Conservation (phyloP, 2,329 filamentous ascomycete species). For the Ceratocystis cubensis region DNA sequence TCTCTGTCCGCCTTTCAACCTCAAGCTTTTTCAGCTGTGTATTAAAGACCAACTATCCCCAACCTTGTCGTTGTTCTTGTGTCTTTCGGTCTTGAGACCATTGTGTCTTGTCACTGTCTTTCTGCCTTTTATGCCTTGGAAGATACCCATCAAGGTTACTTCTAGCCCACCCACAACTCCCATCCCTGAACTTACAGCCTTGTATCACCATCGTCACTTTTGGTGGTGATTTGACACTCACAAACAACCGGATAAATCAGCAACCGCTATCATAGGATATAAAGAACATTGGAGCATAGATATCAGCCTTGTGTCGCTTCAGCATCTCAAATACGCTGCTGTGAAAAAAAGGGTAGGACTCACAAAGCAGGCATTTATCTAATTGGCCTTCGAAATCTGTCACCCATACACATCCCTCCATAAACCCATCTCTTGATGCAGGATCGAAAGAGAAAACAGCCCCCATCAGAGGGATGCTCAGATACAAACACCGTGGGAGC, state of each 20-base stretch:
- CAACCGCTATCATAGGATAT: not conserved
- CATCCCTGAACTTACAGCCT: not conserved
- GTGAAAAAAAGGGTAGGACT: not conserved
- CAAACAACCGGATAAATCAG: not conserved
- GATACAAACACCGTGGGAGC: not conserved
- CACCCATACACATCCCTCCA: not conserved
- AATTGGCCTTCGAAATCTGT: not conserved
- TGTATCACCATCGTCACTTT: not conserved
- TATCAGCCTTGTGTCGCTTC: not conserved
- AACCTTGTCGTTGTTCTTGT: no score
- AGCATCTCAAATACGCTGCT: not conserved
- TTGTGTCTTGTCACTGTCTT: not conserved
- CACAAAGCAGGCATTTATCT: not conserved
- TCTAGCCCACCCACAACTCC: not conserved
- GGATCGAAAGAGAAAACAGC: conserved; percentile 17
- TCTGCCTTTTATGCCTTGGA: no score
- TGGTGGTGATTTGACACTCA: not conserved
- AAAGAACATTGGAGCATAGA: not conserved
- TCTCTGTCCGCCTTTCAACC: no score
- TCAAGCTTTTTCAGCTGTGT: no score
- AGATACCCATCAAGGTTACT: not conserved
- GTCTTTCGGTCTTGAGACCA: not conserved
- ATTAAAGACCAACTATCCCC: no score
- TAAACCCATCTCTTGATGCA: conserved; percentile 7
- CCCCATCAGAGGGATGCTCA: conserved; percentile 9